Evolutionary conservation across 768 basidiomycete genomes (phyloP).

Genomic region (Kwoniella mangroviensis): DNA sequence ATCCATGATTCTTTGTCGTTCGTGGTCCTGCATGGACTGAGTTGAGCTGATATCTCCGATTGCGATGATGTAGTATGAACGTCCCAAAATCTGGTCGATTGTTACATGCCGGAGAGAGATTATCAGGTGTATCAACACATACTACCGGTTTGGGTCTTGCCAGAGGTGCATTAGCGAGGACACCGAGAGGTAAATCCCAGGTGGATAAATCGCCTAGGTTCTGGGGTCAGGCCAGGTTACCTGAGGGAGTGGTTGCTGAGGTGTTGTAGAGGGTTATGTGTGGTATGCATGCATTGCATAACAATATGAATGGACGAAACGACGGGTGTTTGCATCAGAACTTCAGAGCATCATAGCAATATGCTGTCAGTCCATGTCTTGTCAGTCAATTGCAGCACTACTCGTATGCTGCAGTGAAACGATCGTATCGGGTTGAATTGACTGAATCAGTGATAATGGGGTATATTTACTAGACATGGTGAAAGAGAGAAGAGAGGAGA

Average conservation of each 20-base stretch:
- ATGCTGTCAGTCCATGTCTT: too few species aligned
- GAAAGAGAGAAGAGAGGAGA: too few species aligned
- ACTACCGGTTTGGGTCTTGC: constrained; percentile 35
- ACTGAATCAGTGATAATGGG: too few species aligned
- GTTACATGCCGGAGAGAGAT: constrained; percentile 24
- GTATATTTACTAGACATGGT: too few species aligned
- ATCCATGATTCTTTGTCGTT: not conserved
- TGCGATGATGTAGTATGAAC: not conserved
- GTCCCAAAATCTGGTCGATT: constrained; percentile 17
- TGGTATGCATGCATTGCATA: too few species aligned
- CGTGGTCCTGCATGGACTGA: not conserved
- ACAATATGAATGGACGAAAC: too few species aligned
- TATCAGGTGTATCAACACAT: constrained; percentile 24
- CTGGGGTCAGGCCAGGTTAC: constrained; percentile 15
- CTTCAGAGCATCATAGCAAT: too few species aligned
- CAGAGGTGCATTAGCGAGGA: constrained; percentile 24
- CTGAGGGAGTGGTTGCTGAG: constrained; percentile 16
- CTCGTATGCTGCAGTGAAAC: too few species aligned
- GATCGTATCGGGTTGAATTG: too few species aligned
- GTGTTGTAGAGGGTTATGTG: constrained; percentile 2
- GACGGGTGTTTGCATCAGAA: too few species aligned
- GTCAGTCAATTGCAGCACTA: too few species aligned
- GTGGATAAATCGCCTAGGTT: constrained; percentile 25
- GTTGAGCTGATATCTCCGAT: not conserved
- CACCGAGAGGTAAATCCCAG: constrained; percentile 4